Evolutionary conservation across 495 filamentous ascomycete genomes (phyloP).

Genomic region (Trichoderma virens): DNA sequence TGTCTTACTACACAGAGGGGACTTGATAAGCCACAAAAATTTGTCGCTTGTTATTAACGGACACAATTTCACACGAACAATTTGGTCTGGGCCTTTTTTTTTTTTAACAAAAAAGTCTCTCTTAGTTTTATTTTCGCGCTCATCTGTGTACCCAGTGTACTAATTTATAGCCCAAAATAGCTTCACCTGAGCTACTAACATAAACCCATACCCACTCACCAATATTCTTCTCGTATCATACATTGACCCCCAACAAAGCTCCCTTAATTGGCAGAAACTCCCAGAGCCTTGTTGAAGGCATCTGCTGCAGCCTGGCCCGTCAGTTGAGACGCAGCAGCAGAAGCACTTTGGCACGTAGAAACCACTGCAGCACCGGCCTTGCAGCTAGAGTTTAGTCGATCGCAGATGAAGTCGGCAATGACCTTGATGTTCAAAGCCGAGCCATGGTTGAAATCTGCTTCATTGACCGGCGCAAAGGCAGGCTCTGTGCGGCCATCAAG

Average conservation of each 20-base stretch:
- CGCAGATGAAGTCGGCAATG: conserved; percentile 50
- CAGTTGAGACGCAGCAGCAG: conserved; percentile 28
- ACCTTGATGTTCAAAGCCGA: conserved; percentile 48
- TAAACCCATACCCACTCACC: too few species aligned
- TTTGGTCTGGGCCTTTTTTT: too few species aligned
- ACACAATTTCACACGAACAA: too few species aligned
- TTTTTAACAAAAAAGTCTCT: too few species aligned
- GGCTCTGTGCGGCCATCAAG: conserved; percentile 45
- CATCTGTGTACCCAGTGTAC: too few species aligned
- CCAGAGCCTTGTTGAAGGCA: conserved; percentile 47
- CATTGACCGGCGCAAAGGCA: conserved; percentile 43
- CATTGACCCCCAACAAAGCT: too few species aligned
- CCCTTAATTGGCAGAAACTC: conserved; percentile 19
- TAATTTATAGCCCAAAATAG: too few species aligned
- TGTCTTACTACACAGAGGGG: background rate
- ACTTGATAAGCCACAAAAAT: too few species aligned
- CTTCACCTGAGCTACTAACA: too few species aligned
- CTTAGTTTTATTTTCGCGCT: too few species aligned
- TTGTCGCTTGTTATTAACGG: too few species aligned
- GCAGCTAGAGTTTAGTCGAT: conserved; percentile 44
- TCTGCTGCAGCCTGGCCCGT: conserved; percentile 48
- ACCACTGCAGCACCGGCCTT: conserved; percentile 40
- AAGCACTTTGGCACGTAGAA: conserved; percentile 37
- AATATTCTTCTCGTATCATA: too few species aligned
- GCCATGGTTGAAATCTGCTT: conserved; percentile 50